Base-by-base conservation (phyloP, 441 rosid species). In the Brassica balearica region DNA sequence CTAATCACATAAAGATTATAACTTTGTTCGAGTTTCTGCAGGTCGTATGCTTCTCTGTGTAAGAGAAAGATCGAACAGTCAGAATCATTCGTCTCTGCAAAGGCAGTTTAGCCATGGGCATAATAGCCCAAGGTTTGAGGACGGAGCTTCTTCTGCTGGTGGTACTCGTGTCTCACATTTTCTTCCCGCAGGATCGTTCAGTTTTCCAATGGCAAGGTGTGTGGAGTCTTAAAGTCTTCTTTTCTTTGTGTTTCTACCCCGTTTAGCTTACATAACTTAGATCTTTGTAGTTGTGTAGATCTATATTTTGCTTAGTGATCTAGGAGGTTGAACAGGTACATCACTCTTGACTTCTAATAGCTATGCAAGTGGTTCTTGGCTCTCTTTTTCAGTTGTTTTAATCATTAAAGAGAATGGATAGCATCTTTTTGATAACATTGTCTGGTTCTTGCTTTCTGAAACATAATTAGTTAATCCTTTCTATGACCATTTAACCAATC, bases 101-200 rank as follows among this genome's bases (percentile, higher is more conserved):
- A 81, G 83, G 73, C 81, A 81, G 55, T 81, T 81, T 55, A 81
- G 83, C 58, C 81, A 76, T 81, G 83, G 83, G 0, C 83, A 76
- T 68, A 68, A 65, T 51, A 81, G 81, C 51, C 83, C 80, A 1
- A 75, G 67, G 60, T 81, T 76, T 81, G 80, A 81, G 1, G 83
- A 81, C 1, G 74, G 80, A 20, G 80, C 1, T 65, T 59, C 73
- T 67, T 23, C 85, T 61, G 86, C 76, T 25, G 27, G 27, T 62
- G 75, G 77, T 75, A 74, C 83, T 69, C 87, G 87, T 12, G 58
- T 87, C 63, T 88, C 98, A 17, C 99, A 90, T 79, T 95, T 95
- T 78, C 90, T 95, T 29, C 99, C 96, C 92, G 90, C 38, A 85
- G 96, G 72, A 95, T 95, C 71, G 97, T 95, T 73, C 99, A 95